Evolutionary conservation across 2,329 filamentous ascomycete species (phyloP).

Genomic region (Fusarium virguliforme): DNA sequence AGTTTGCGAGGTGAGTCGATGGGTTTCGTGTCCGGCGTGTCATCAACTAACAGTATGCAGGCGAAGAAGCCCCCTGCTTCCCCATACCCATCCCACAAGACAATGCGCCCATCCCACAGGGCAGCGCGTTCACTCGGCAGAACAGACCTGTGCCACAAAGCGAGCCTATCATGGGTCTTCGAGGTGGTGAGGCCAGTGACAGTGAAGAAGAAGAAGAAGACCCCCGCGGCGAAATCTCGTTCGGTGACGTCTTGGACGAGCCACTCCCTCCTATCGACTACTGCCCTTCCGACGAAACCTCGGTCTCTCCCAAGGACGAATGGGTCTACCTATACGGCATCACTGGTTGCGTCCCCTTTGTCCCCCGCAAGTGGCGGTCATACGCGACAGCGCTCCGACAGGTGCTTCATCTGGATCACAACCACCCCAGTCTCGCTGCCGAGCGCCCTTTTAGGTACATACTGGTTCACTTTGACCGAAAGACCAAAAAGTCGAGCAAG

Average conservation of each 20-base stretch:
- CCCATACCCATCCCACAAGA: conserved; percentile 20
- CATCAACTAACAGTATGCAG: conserved; percentile 30
- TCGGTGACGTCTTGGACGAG: too few relatives aligned
- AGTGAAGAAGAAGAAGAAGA: not conserved
- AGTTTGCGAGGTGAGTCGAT: conserved; percentile 38
- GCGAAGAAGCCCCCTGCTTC: conserved; percentile 19
- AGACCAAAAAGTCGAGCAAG: not conserved
- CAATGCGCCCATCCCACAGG: not conserved
- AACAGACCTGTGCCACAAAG: not conserved
- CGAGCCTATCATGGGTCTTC: conserved; percentile 31
- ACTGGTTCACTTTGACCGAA: conserved; percentile 35
- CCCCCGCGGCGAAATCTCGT: not conserved
- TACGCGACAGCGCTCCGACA: conserved; percentile 45
- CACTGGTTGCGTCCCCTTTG: conserved; percentile 55
- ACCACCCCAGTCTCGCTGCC: not conserved
- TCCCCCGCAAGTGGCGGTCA: conserved; percentile 40
- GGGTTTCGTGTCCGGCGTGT: fast-evolving
- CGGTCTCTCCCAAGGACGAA: not conserved
- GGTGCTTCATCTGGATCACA: conserved; percentile 42
- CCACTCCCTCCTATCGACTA: conserved; percentile 23
- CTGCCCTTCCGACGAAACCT: conserved; percentile 4
- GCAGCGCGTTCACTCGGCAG: not conserved
- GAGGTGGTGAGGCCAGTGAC: conserved; percentile 30
- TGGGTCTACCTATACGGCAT: conserved; percentile 48
- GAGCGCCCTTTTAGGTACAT: conserved; percentile 28